These are phyloP conservation scores for Bipolaris cookei DNA, from an alignment of 2,329 filamentous ascomycete species.

Conservation along the genomic window DNA sequence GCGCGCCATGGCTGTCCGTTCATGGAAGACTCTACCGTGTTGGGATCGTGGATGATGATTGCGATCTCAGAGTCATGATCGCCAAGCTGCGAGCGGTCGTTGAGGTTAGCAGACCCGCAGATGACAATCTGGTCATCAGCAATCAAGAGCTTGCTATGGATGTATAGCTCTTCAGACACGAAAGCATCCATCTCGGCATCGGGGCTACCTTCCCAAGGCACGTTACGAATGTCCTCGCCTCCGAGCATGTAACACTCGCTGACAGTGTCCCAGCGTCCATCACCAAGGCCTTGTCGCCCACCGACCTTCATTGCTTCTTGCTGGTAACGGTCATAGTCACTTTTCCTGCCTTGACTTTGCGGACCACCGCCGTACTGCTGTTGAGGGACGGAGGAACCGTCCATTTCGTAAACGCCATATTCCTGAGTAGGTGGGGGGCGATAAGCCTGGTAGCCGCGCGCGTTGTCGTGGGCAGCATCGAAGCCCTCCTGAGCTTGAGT, in stretches of 20 bases:
- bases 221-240: constrained; percentile 71
- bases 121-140: constrained; percentile 83
- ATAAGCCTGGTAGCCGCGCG: constrained; percentile 46
- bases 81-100: constrained; percentile 78
- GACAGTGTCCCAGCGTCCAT: constrained; percentile 74
- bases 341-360: constrained; percentile 31
- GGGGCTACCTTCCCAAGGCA: constrained; percentile 64
- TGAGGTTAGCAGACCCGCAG: constrained; percentile 76
- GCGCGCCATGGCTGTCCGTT: constrained; percentile 74
- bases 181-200: constrained; percentile 66
- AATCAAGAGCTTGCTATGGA: constrained; percentile 75
- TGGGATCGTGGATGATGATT: constrained; percentile 82
- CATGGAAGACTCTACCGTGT: constrained; percentile 74
- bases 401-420: constrained; percentile 48
- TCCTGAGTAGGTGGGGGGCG: constrained; percentile 42
- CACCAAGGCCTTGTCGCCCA: constrained; percentile 53
- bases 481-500: constrained; percentile 69
- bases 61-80: constrained; percentile 87
- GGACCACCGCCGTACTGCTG: constrained; percentile 30
- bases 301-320: constrained; percentile 65
- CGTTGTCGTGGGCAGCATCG: constrained; percentile 60
- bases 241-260: constrained; percentile 82
- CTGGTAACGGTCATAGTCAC: constrained; percentile 74
- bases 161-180: constrained; percentile 67
- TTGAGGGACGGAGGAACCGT: constrained; percentile 26